These are phyloP conservation scores for Arabidopsis hybrid DNA, from an alignment of 441 rosid genomes.

Conservation along the genomic window DNA sequence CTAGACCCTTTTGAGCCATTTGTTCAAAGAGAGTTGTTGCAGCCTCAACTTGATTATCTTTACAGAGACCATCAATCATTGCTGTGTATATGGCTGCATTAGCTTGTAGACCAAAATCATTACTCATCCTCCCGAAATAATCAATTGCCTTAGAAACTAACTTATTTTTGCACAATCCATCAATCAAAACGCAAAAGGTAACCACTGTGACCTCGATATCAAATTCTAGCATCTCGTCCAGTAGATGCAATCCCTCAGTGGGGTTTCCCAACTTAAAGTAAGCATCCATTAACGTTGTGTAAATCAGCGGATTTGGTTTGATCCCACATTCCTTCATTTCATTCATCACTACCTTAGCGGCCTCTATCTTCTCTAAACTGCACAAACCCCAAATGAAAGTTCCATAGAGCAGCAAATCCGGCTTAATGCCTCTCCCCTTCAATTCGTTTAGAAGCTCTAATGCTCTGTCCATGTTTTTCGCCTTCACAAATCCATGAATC, in stretches of 20 bases:
- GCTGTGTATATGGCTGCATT: constrained; percentile 71
- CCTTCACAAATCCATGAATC: constrained; percentile 68
- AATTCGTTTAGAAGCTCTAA: constrained; percentile 58
- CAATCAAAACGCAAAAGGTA: constrained; percentile 71
- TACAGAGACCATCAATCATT: constrained; percentile 77
- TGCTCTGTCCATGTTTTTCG: constrained; percentile 58
- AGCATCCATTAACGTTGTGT: constrained; percentile 69
- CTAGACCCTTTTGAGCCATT: constrained; percentile 54
- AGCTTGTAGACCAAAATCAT: constrained; percentile 58
- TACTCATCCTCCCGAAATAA: constrained; percentile 55
- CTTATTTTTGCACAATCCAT: constrained; percentile 77
- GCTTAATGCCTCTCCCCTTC: constrained; percentile 56
- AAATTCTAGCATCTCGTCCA: constrained; percentile 56
- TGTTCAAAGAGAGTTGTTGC: constrained; percentile 59
- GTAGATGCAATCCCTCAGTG: constrained; percentile 55
- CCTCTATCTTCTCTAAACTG: constrained; percentile 58
- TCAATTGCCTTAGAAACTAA: constrained; percentile 61
- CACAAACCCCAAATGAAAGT: constrained; percentile 75
- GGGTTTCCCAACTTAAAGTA: constrained; percentile 63
- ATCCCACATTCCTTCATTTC: constrained; percentile 66
- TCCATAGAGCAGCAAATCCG: constrained; percentile 66
- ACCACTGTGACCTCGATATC: constrained; percentile 62
- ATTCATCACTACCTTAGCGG: constrained; percentile 51
- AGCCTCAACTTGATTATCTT: constrained; percentile 59
- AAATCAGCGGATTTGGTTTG: constrained; percentile 57